These are phyloP conservation scores for Podosphaera fusca DNA, from an alignment of 2,329 filamentous ascomycete species.

Conservation along the genomic window DNA sequence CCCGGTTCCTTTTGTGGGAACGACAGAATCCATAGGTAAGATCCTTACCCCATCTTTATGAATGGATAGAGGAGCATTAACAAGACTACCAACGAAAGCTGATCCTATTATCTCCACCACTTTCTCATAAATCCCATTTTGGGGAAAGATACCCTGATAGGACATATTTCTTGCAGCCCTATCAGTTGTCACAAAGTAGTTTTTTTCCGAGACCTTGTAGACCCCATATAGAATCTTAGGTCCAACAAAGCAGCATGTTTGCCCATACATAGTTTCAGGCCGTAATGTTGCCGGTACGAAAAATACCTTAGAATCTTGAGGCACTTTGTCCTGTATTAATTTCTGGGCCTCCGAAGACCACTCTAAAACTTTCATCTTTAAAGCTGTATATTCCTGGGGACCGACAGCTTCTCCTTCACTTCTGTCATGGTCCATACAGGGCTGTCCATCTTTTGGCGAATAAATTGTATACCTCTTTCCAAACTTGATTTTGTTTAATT, in stretches of 20 bases:
- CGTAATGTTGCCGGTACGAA: conserved; percentile 80
- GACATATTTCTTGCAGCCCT: conserved; percentile 85
- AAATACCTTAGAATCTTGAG: conserved; percentile 57
- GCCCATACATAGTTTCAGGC: conserved; percentile 97
- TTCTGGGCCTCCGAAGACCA: conserved; percentile 61
- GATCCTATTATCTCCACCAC: conserved; percentile 54
- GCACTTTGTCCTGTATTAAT: conserved; percentile 53
- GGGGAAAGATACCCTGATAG: conserved; percentile 66
- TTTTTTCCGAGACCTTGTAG: conserved; percentile 53
- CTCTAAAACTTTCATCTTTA: conserved; percentile 79
- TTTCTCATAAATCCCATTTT: conserved; percentile 53
- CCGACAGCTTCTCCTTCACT: conserved; percentile 59
- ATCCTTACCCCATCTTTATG: conserved; percentile 70
- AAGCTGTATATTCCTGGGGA: conserved; percentile 74
- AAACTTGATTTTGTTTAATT: conserved; percentile 80
- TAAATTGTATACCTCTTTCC: conserved; percentile 88
- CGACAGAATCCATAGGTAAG: conserved; percentile 83
- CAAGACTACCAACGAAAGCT: conserved; percentile 65
- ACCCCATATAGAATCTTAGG: conserved; percentile 77
- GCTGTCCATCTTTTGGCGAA: conserved; percentile 69
- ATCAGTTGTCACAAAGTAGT: conserved; percentile 69
- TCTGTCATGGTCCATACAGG: conserved; percentile 73
- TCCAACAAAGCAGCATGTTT: conserved; percentile 86
- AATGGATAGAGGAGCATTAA: conserved; percentile 71
- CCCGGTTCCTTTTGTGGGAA: conserved; percentile 83